Conservation (phyloP, 78 protist genomes). For the slime mould (Dictyostelium discoideum) region dicty_2.7 NC_007088.5:6665001-6665500, state of each 20-base stretch:
- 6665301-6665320: neutral
- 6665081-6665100: neutral
- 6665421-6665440: no score
- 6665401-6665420: no score
- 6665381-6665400: no score
- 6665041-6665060: neutral
- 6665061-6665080: neutral
- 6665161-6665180: neutral
- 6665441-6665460: no score
- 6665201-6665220: neutral
- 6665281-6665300: neutral
- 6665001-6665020: neutral
- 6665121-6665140: slow-evolving; percentile 21
- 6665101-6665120: slow-evolving; percentile 26
- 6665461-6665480: no score
- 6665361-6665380: neutral
- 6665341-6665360: neutral
- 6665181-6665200: neutral
- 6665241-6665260: slow-evolving; percentile 1
- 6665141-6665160: neutral
- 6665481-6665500: no score
- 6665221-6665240: neutral
- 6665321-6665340: neutral
- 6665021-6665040: neutral
- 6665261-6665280: neutral